Evolutionary conservation across 768 basidiomycete species (phyloP).

Genomic region (Filobasidium floriforme): DNA sequence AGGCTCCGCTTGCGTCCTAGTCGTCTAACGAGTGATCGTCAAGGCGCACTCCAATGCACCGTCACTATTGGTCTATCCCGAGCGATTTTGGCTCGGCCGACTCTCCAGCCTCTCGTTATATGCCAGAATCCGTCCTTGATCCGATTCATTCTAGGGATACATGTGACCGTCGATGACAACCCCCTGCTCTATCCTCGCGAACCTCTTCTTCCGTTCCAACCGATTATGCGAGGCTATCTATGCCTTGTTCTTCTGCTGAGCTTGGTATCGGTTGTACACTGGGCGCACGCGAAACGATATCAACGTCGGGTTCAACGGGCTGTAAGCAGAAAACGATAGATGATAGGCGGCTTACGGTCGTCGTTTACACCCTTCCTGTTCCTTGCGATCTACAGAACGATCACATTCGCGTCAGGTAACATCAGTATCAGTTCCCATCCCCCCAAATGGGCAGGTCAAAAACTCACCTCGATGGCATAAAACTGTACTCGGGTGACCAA

Average conservation of each 20-base stretch:
- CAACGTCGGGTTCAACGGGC: background rate
- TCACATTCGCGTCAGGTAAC: background rate
- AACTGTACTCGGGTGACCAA: constrained; percentile 73
- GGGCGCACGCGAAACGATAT: background rate
- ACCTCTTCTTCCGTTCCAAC: background rate
- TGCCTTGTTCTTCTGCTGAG: constrained; percentile 9
- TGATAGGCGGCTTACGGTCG: constrained; percentile 15
- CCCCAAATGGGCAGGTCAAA: background rate
- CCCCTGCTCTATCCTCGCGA: too few species aligned
- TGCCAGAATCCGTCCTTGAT: too few species aligned
- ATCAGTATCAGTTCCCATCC: background rate
- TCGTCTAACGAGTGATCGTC: too few species aligned
- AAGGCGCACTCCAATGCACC: too few species aligned
- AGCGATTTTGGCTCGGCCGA: too few species aligned
- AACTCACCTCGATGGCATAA: constrained; percentile 75
- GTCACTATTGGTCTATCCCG: too few species aligned
- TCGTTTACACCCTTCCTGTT: constrained; percentile 89
- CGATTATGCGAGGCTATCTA: background rate
- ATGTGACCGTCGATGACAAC: too few species aligned
- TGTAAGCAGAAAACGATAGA: background rate
- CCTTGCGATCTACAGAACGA: constrained; percentile 63
- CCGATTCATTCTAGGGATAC: too few species aligned
- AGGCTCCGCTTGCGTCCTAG: too few species aligned
- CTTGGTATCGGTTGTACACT: constrained; percentile 9
- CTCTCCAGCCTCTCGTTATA: too few species aligned